Base-by-base conservation (phyloP, 257 asterid genomes). In the Nicotiana tabacum region DNA sequence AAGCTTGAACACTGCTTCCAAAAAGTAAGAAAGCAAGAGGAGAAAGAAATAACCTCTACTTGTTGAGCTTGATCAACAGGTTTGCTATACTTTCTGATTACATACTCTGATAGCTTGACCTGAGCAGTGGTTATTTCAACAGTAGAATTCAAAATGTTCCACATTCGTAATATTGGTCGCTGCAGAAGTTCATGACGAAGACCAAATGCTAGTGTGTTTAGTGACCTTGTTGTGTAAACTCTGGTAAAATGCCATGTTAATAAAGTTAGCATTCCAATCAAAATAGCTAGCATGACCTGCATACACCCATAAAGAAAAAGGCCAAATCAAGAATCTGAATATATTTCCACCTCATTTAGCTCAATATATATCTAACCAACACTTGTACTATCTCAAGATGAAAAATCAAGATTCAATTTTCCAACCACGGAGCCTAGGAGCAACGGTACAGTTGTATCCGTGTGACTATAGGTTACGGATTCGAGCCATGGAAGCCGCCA, bases 181-280 rank as follows among this genome's bases (percentile, higher is more conserved):
- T 95, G 98, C 12, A 95, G 93, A 56, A 95, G 96, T 66, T 95
- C 98, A 61, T 89, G 93, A 4, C 98, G 94, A 78, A 95, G 98
- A 48, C 96, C 98, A 77, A 85, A 91, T 2, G 98, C 98, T 78
- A 95, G 82, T 2, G 95, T 90, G 83, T 91, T 90, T 9, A 95
- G 88, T 77, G 98, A 95, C 86, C 90, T 87, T 69, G 89, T 84
- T 0, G 98, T 95, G 85, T 95, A 92, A 56, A 90, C 97, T 91
- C 93, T 87, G 17, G 97, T 95, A 67, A 95, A 93, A 82, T 95
- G 98, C 98, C 98, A 95, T 85, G 98, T 95, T 10, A 95, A 91
- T 43, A 95, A 84, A 62, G 98, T 93, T 46, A 95, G 89, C 86
- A 95, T 58, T 58, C 97, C 98, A 78, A 95, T 93, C 91, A 93